Percentiles rank a stretch among this genome's conserved stretches.
Evolutionary conservation across 225 moss, liverwort and hornwort species (phyloP).

Genomic region (Pseudoscleropodium purum): DNA sequence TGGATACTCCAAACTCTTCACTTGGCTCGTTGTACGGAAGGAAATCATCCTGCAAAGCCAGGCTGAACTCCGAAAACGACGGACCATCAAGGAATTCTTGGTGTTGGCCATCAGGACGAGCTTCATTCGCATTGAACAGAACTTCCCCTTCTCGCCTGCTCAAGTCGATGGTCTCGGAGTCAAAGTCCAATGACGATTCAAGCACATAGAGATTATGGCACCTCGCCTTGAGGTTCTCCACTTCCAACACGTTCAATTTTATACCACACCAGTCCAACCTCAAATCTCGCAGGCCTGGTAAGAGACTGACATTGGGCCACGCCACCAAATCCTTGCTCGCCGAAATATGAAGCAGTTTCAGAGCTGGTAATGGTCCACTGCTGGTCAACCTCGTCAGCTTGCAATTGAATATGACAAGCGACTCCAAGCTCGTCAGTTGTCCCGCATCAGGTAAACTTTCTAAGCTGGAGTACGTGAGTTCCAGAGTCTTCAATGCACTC

Average conservation of each 20-base stretch:
- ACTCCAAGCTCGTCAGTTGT: not conserved
- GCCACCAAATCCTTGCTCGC: not conserved
- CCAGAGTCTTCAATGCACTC: not conserved
- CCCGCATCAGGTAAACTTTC: not conserved
- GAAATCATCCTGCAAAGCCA: not conserved
- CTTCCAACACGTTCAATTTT: not conserved
- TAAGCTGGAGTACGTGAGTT: not conserved
- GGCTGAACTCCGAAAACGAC: not conserved
- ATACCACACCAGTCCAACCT: not conserved
- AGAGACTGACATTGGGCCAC: not conserved
- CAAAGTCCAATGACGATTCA: not conserved
- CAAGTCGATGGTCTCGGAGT: not conserved
- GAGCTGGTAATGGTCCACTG: not conserved
- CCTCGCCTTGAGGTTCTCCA: not conserved
- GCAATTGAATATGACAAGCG: not conserved
- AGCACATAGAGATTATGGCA: not conserved
- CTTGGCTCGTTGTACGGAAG: not conserved
- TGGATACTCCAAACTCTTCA: not conserved
- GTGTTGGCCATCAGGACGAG: not conserved
- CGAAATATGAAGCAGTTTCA: not conserved
- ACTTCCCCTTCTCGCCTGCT: not conserved
- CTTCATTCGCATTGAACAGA: not conserved
- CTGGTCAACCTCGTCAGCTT: not conserved
- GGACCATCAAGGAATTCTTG: not conserved
- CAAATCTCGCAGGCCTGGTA: not conserved